Percentiles rank a stretch among this genome's conserved stretches.
These are phyloP conservation scores for Pseudopithomyces maydicus DNA, from an alignment of 2,329 filamentous ascomycete species.

Conservation along the genomic window DNA sequence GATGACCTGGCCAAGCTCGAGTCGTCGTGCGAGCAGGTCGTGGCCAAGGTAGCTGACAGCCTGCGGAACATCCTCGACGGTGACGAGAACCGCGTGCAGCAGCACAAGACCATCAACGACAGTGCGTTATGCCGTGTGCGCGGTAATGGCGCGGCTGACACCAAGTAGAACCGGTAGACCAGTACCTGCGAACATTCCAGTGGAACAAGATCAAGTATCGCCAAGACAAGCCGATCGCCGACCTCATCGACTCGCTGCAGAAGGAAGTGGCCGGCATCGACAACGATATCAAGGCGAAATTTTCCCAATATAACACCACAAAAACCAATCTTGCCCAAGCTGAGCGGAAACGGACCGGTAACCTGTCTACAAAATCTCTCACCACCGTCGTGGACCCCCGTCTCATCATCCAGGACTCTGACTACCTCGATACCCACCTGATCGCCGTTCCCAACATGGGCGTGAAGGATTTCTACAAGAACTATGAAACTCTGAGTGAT, in stretches of 20 bases:
- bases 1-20: slow-evolving; percentile 94
- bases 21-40: slow-evolving; percentile 76
- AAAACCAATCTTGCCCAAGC: slow-evolving; percentile 82
- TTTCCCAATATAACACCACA: slow-evolving; percentile 89
- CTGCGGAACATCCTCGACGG: slow-evolving; percentile 81
- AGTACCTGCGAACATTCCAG: slow-evolving; percentile 84
- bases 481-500: slow-evolving; percentile 83
- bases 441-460: slow-evolving; percentile 81
- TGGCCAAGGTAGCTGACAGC: slow-evolving; percentile 86
- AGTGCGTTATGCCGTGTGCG: slow-evolving; percentile 55
- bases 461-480: slow-evolving; percentile 86
- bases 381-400: slow-evolving; percentile 81
- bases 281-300: slow-evolving; percentile 93
- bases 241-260: slow-evolving; percentile 85
- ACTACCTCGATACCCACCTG: slow-evolving; percentile 95
- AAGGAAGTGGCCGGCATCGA: slow-evolving; percentile 94
- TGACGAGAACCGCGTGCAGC: slow-evolving; percentile 78
- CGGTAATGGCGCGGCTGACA: slow-evolving; percentile 11
- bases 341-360: slow-evolving; percentile 89
- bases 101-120: slow-evolving; percentile 93
- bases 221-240: slow-evolving; percentile 84
- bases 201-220: slow-evolving; percentile 99
- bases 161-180: slow-evolving; percentile 83
- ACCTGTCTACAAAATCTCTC: slow-evolving; percentile 91
- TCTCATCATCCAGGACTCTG: slow-evolving; percentile 80